A percentile compares a stretch with the other conserved stretches of the same genome.
Evolutionary conservation across 768 basidiomycete genomes (phyloP).

Genomic region (Psilocybe tampanensis): DNA sequence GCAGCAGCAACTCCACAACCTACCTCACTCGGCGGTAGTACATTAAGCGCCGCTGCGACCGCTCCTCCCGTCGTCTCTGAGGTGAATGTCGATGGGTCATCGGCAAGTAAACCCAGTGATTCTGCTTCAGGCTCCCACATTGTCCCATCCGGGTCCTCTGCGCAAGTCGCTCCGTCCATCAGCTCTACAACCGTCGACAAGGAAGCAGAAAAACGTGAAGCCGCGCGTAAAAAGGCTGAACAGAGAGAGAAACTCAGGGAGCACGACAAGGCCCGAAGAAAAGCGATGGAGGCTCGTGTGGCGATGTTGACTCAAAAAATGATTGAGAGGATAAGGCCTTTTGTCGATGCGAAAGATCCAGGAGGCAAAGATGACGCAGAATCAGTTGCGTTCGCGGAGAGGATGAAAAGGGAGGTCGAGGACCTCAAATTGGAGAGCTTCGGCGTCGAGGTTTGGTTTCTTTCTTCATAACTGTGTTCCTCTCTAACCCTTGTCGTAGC

Average conservation of each 20-base stretch:
- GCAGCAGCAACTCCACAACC: background rate
- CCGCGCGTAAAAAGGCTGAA: constrained; percentile 71
- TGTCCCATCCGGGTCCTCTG: constrained; percentile 21
- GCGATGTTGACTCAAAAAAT: constrained; percentile 76
- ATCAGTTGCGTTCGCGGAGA: constrained; percentile 74
- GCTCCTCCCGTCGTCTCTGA: constrained; percentile 11
- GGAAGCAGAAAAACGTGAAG: constrained; percentile 45
- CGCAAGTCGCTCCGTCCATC: constrained; percentile 9
- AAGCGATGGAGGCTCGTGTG: constrained; percentile 80
- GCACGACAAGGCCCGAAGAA: constrained; percentile 79
- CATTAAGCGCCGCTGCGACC: constrained; percentile 13
- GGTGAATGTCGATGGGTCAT: background rate
- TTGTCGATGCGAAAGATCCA: constrained; percentile 87
- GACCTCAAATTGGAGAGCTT: constrained; percentile 98
- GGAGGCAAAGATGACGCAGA: constrained; percentile 83
- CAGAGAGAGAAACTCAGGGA: constrained; percentile 83
- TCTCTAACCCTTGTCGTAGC: constrained; percentile 38
- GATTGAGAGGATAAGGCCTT: constrained; percentile 82
- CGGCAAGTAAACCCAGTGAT: constrained; percentile 3
- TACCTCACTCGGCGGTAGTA: constrained; percentile 5
- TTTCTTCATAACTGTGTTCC: background rate
- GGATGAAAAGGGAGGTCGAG: constrained; percentile 83
- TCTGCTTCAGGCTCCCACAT: constrained; percentile 19
- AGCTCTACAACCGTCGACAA: constrained; percentile 28
- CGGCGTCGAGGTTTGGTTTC: constrained; percentile 79